These are phyloP conservation scores for Serpula lacrymans DNA, from an alignment of 768 basidiomycete genomes.

Conservation along the genomic window DNA sequence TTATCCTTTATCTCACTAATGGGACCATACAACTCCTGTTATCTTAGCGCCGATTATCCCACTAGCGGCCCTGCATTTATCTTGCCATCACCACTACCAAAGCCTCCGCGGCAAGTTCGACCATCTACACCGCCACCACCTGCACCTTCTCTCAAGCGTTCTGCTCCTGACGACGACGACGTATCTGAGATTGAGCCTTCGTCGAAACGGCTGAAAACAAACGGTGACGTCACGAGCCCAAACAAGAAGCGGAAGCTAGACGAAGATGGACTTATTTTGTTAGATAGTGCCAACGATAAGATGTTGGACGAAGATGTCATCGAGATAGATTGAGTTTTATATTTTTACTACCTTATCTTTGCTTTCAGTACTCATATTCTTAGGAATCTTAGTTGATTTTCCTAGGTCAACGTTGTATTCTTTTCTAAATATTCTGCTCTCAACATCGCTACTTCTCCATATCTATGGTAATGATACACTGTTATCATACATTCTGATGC, in stretches of 20 bases:
- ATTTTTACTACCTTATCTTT: no score
- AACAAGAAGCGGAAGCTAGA: conserved; percentile 66
- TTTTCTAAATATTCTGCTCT: no score
- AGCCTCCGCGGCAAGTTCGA: conserved; percentile 44
- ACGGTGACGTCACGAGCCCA: conserved; percentile 42
- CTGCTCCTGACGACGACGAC: conserved; percentile 54
- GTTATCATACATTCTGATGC: no score
- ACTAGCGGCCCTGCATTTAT: conserved; percentile 51
- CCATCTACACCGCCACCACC: conserved; percentile 37
- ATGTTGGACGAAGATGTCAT: conserved; percentile 55
- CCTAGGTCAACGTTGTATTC: no score
- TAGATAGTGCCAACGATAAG: conserved; percentile 55
- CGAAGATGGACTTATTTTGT: conserved; percentile 68
- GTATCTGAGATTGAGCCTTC: conserved; percentile 54
- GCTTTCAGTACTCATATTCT: no score
- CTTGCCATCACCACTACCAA: conserved; percentile 62
- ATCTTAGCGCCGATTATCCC: conserved; percentile 53
- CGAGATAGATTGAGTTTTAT: conserved; percentile 44
- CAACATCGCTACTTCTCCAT: no score
- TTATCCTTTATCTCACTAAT: neutral
- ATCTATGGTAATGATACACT: no score
- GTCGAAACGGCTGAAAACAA: conserved; percentile 50
- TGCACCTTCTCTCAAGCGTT: conserved; percentile 53
- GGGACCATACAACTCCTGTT: neutral
- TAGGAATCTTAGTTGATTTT: no score